A percentile compares a stretch with the other conserved stretches of the same genome.
Evolutionary conservation across 108 stramenopile species (phyloP).

Genomic region (Aurantiochytrium sp.): DNA sequence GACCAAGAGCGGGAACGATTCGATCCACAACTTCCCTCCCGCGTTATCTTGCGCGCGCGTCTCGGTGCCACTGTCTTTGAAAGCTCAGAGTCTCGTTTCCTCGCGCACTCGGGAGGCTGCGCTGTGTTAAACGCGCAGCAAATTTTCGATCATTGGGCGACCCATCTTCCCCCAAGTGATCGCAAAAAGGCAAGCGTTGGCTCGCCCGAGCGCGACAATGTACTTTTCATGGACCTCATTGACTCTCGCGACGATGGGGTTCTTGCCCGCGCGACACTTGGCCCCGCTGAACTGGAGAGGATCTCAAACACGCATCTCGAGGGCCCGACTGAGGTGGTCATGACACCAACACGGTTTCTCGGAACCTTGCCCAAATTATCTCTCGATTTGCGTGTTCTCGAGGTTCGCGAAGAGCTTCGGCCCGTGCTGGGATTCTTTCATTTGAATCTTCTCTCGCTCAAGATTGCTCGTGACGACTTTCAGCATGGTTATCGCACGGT

Average conservation of each 20-base stretch:
- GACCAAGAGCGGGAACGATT: not conserved
- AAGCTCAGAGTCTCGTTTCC: not conserved
- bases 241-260: not conserved
- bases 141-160: not conserved
- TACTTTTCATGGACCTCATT: not conserved
- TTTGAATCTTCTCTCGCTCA: not conserved
- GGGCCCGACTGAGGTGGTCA: not conserved
- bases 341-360: not conserved
- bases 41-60: not conserved
- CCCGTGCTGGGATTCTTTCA: not conserved
- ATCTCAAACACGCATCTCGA: not conserved
- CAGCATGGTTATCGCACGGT: not conserved
- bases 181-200: no score
- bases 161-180: no score
- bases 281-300: not conserved
- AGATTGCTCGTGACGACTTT: not conserved
- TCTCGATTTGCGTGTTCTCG: not conserved
- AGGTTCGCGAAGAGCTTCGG: not conserved
- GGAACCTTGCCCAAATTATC: not conserved
- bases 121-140: not conserved
- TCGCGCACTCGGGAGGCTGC: not conserved
- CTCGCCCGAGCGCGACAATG: not conserved
- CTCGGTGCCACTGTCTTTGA: not conserved
- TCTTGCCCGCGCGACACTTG: not conserved
- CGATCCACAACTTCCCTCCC: not conserved